Conservation (phyloP, 2,329 filamentous ascomycete species). For the Hypoxylon sp. region DNA sequence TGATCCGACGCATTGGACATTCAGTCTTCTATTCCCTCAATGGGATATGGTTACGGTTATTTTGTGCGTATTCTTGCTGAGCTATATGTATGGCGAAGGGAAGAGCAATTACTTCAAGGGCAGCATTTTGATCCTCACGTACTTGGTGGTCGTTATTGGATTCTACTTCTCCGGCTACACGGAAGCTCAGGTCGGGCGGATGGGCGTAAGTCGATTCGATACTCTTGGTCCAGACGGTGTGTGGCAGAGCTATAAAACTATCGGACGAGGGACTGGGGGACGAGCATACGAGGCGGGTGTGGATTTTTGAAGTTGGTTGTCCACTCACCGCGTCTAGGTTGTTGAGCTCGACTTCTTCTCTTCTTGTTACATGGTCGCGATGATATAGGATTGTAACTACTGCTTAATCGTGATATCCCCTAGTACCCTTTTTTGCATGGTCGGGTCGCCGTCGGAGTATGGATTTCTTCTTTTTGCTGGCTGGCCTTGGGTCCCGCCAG, state of each 20-base stretch:
- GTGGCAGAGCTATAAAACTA: slow-evolving; percentile 68
- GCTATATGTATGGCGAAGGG: slow-evolving; percentile 97
- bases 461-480: slow-evolving; percentile 10
- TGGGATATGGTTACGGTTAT: slow-evolving; percentile 99
- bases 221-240: slow-evolving; percentile 65
- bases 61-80: slow-evolving; percentile 93
- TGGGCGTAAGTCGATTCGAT: slow-evolving; percentile 67
- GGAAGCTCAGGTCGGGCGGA: slow-evolving; percentile 56
- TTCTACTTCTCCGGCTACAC: slow-evolving; percentile 85
- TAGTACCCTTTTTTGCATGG: slow-evolving; percentile 31
- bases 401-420: slow-evolving; percentile 42
- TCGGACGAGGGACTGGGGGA: slow-evolving; percentile 63
- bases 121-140: slow-evolving; percentile 92
- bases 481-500: background rate
- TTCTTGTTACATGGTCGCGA: slow-evolving; percentile 14
- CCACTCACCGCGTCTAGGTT: background rate
- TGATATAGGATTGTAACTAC: slow-evolving; percentile 1
- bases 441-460: slow-evolving; percentile 28
- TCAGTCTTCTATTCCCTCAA: slow-evolving; percentile 94
- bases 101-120: slow-evolving; percentile 99
- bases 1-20: slow-evolving; percentile 72
- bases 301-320: slow-evolving; percentile 38
- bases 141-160: slow-evolving; percentile 90
- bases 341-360: slow-evolving; percentile 4
- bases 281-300: slow-evolving; percentile 53